Percentiles rank a stretch among this genome's conserved stretches.
Evolutionary conservation across 345 rosid species (phyloP).

Genomic region (Hibiscus tridactylites): DNA sequence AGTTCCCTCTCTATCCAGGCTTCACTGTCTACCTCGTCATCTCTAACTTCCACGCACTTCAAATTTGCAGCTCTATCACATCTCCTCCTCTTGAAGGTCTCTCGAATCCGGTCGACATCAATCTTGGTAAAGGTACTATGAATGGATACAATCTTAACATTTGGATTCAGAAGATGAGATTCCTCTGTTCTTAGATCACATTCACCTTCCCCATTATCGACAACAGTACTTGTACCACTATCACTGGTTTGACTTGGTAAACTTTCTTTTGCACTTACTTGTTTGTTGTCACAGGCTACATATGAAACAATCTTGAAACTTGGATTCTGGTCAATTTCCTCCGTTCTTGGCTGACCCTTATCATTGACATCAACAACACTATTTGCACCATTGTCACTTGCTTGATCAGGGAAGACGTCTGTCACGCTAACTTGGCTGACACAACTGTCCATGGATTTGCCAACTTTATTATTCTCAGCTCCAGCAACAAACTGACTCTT

Average conservation of each 20-base stretch:
- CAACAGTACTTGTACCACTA: conserved; percentile 14
- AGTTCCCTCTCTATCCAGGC: conserved; percentile 33
- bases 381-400: conserved; percentile 15
- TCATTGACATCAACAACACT: conserved; percentile 1
- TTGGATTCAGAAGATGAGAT: conserved; percentile 8
- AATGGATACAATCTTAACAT: conserved; percentile 5
- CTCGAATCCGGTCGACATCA: conserved; percentile 19
- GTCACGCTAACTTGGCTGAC: background rate
- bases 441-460: background rate
- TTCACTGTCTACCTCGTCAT: conserved; percentile 17
- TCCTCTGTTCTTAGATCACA: conserved; percentile 12
- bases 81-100: conserved; percentile 24
- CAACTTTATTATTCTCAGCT: background rate
- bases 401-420: conserved; percentile 15
- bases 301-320: conserved; percentile 8
- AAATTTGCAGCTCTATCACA: conserved; percentile 13
- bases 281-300: background rate
- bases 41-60: background rate
- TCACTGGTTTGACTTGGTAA: conserved; percentile 18
- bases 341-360: conserved; percentile 11
- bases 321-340: conserved; percentile 7
- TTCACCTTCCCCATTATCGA: conserved; percentile 16
- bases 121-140: conserved; percentile 6
- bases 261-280: conserved; percentile 10
- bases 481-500: conserved; percentile 8